Percentiles rank a stretch among this genome's conserved stretches.
phyloP scores from a whole-genome alignment of 805 yeast genomes.

The Candida dendrica region DNA sequence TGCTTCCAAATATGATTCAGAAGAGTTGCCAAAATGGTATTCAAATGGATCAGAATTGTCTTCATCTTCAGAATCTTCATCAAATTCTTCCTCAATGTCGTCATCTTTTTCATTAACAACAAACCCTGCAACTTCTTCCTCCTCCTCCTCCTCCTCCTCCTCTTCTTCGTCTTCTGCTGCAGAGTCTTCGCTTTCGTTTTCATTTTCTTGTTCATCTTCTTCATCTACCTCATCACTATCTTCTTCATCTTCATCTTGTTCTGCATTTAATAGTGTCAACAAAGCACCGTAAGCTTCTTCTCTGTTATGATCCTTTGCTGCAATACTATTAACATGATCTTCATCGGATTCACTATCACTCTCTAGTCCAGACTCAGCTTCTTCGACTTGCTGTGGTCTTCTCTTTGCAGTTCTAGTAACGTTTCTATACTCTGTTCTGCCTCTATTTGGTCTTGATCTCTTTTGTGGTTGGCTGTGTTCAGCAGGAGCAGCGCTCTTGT shows the following conservation, averaged over 20 bases:
- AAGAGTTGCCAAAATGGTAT: conserved; percentile 55
- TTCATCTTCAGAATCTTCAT: conserved; percentile 26
- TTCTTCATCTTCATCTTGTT: conserved; percentile 25
- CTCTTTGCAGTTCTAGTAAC: conserved; percentile 50
- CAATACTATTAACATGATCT: conserved; percentile 12
- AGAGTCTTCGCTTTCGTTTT: conserved; percentile 5
- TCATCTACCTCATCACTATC: conserved; percentile 7
- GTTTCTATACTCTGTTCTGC: conserved; percentile 55
- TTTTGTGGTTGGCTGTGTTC: conserved; percentile 1
- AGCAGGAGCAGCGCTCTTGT: neutral
- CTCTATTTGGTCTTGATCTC: conserved; percentile 27
- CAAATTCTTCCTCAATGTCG: conserved; percentile 14
- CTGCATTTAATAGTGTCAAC: conserved; percentile 50
- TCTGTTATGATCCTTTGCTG: conserved; percentile 17
- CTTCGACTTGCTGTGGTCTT: conserved; percentile 13
- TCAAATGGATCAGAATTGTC: conserved; percentile 66
- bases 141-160: conserved; percentile 22
- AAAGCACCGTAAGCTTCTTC: conserved; percentile 61
- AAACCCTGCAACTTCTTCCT: conserved; percentile 12
- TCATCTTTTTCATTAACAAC: conserved; percentile 15
- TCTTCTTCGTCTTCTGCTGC: conserved; percentile 16
- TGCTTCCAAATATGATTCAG: conserved; percentile 27
- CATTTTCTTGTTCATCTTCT: conserved; percentile 6
- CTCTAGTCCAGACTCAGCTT: conserved; percentile 11
- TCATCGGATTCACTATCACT: conserved; percentile 12